Evolutionary conservation across 2,329 filamentous ascomycete genomes (phyloP).

Genomic region (Torrubiellomyces zombiae): DNA sequence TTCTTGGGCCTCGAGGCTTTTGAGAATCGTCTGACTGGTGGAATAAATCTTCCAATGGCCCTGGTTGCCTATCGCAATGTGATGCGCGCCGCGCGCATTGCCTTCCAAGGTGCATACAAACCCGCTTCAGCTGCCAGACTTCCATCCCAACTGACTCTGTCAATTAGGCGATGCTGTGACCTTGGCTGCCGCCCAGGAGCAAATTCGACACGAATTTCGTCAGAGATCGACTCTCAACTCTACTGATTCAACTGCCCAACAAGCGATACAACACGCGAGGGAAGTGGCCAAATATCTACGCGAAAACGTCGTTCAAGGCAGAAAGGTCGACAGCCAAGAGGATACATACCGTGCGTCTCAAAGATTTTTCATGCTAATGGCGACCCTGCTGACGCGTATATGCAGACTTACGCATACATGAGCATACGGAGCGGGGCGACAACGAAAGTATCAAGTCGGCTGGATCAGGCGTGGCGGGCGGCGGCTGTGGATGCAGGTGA

Average conservation of each 20-base stretch:
- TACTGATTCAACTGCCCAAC: constrained; percentile 38
- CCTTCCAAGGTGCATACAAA: constrained; percentile 54
- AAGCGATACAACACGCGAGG: constrained; percentile 61
- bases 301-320: constrained; percentile 81
- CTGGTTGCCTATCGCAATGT: constrained; percentile 66
- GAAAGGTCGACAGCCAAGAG: constrained; percentile 21
- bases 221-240: constrained; percentile 42
- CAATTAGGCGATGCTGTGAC: constrained; percentile 53
- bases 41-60: constrained; percentile 32
- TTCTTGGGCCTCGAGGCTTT: too few species aligned
- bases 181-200: constrained; percentile 51
- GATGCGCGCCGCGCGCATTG: constrained; percentile 63
- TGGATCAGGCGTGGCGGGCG: constrained; percentile 15
- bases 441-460: constrained; percentile 75
- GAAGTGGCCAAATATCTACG: constrained; percentile 67
- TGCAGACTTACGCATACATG: constrained; percentile 71
- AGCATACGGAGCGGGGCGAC: constrained; percentile 79
- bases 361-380: too few species aligned
- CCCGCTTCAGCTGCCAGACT: constrained; percentile 1
- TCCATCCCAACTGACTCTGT: neutral
- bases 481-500: constrained; percentile 17
- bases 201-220: constrained; percentile 62
- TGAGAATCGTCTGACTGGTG: too few species aligned
- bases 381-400: too few species aligned
- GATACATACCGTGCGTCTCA: constrained; percentile 42